A percentile compares a stretch with the other conserved stretches of the same genome.
Evolutionary conservation across 2,329 filamentous ascomycete genomes (phyloP).

Genomic region (Rhinocladiella similis): DNA sequence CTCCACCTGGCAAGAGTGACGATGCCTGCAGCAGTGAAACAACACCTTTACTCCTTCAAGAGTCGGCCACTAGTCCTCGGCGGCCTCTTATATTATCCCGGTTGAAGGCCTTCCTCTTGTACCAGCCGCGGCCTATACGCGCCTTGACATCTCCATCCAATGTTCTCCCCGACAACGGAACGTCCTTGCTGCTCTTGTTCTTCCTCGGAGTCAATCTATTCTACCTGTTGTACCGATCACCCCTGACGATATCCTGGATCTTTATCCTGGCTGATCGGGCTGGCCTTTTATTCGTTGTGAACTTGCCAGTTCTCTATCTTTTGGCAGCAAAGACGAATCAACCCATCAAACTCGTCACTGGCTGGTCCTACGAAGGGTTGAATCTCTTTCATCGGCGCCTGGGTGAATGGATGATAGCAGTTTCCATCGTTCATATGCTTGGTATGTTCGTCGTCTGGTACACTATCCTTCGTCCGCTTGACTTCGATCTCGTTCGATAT

Average conservation of each 20-base stretch:
- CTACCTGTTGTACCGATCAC: constrained; percentile 56
- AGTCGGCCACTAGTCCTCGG: background rate
- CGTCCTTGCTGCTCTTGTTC: constrained; percentile 52
- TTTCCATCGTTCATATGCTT: constrained; percentile 56
- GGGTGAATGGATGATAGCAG: constrained; percentile 62
- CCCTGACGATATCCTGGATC: constrained; percentile 49
- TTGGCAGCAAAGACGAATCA: constrained; percentile 65
- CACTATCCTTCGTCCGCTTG: constrained; percentile 50
- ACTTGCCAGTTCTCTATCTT: constrained; percentile 58
- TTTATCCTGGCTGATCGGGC: constrained; percentile 61
- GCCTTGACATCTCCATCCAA: constrained; percentile 52
- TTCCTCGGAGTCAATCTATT: constrained; percentile 59
- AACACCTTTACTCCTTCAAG: constrained; percentile 8
- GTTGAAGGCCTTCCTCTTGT: constrained; percentile 43
- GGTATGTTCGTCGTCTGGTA: constrained; percentile 60
- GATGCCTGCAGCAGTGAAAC: constrained; percentile 1
- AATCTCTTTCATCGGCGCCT: constrained; percentile 66
- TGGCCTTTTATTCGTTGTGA: constrained; percentile 53
- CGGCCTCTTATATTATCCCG: constrained; percentile 6
- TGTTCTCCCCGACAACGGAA: constrained; percentile 57
- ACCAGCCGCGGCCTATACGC: constrained; percentile 59
- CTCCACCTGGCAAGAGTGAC: constrained; percentile 15
- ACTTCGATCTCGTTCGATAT: constrained; percentile 52
- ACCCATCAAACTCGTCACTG: constrained; percentile 60
- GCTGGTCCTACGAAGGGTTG: constrained; percentile 65